Percentiles rank a stretch among this genome's conserved stretches.
Evolutionary conservation across 1,284 basidiomycete species (phyloP).

Genomic region (Tremellales sp.): DNA sequence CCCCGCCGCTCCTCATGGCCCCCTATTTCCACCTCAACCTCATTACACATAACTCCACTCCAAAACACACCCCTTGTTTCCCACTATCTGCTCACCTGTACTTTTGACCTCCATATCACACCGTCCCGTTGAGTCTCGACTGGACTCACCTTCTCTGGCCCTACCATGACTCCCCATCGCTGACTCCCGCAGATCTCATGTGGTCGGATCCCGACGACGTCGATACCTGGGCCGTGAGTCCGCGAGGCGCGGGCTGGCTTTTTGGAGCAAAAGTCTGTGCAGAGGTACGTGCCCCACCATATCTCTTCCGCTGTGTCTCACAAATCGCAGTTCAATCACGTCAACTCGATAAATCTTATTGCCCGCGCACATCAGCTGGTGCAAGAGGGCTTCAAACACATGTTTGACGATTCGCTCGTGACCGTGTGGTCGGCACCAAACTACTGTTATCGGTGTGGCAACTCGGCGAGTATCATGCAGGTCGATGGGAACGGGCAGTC

Average conservation of each 20-base stretch:
- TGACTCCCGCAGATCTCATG: slow-evolving; percentile 80
- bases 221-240: slow-evolving; percentile 91
- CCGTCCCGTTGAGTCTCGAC: too few relatives aligned
- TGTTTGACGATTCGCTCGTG: slow-evolving; percentile 91
- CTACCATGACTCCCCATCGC: slow-evolving; percentile 4
- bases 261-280: slow-evolving; percentile 81
- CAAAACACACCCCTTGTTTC: too few relatives aligned
- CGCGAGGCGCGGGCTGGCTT: slow-evolving; percentile 93
- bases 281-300: slow-evolving; percentile 57
- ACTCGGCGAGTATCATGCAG: slow-evolving; percentile 70
- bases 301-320: not conserved
- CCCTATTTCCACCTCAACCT: too few relatives aligned
- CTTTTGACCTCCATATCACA: too few relatives aligned
- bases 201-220: slow-evolving; percentile 98
- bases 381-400: slow-evolving; percentile 96
- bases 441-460: slow-evolving; percentile 84
- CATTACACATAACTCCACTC: too few relatives aligned
- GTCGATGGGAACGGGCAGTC: slow-evolving; percentile 58
- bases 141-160: not conserved
- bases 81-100: too few relatives aligned
- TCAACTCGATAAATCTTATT: slow-evolving; percentile 77
- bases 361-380: slow-evolving; percentile 93
- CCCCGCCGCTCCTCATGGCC: too few relatives aligned
- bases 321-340: slow-evolving; percentile 75
- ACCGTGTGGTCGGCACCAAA: slow-evolving; percentile 99